phyloP scores from a whole-genome alignment of 169 alveolate species.

The Plasmodium vivax region DNA sequence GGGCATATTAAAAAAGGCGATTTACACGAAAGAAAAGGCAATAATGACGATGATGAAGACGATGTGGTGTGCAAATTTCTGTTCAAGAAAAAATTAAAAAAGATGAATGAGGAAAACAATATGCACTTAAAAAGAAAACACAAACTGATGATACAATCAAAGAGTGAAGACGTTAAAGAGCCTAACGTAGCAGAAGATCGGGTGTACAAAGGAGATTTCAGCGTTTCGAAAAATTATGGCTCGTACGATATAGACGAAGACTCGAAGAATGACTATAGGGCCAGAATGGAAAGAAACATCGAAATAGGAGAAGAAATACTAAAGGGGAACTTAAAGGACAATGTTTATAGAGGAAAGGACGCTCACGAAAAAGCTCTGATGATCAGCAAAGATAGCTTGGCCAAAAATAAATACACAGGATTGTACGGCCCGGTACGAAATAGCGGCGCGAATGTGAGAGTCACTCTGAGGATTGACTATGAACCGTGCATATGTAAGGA shows the following conservation, averaged over 20 bases:
- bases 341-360: slow-evolving; percentile 89
- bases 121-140: slow-evolving; percentile 57
- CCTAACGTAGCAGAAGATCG: slow-evolving; percentile 66
- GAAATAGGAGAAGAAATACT: slow-evolving; percentile 86
- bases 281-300: slow-evolving; percentile 87
- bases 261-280: slow-evolving; percentile 81
- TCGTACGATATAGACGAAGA: slow-evolving; percentile 87
- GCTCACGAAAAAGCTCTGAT: slow-evolving; percentile 86
- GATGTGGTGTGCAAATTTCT: slow-evolving; percentile 65
- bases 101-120: slow-evolving; percentile 46
- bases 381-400: slow-evolving; percentile 86
- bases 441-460: slow-evolving; percentile 89
- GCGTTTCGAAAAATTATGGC: slow-evolving; percentile 67
- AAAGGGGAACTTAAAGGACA: slow-evolving; percentile 85
- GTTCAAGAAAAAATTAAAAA: slow-evolving; percentile 65
- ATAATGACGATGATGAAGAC: slow-evolving; percentile 22
- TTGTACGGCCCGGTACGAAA: slow-evolving; percentile 92
- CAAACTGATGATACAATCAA: slow-evolving; percentile 28
- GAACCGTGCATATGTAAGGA: slow-evolving; percentile 97
- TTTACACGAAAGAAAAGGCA: slow-evolving; percentile 1
- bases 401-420: slow-evolving; percentile 88
- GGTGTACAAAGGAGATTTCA: slow-evolving; percentile 57
- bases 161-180: slow-evolving; percentile 48
- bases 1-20: neutral
- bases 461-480: slow-evolving; percentile 95